Evolutionary conservation across 371 early-diverging fungal species (phyloP).

Genomic region (Cokeromyces recurvatus): DNA sequence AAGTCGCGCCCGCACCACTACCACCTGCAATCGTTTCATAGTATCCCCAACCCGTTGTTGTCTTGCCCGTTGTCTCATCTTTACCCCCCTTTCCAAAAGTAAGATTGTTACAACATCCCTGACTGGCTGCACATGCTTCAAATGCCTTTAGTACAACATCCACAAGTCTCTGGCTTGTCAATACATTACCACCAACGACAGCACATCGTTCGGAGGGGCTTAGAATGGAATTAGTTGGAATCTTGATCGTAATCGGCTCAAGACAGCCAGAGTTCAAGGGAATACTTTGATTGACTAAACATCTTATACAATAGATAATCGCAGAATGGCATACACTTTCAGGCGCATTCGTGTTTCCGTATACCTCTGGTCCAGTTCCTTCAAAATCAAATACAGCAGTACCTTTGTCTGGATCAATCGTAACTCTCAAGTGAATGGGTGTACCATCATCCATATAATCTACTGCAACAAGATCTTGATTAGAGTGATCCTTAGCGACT

Average conservation of each 20-base stretch:
- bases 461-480: constrained; percentile 52
- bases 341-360: constrained; percentile 69
- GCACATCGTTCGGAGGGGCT: constrained; percentile 81
- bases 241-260: constrained; percentile 72
- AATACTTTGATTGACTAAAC: constrained; percentile 83
- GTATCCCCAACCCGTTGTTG: constrained; percentile 84
- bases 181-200: constrained; percentile 96
- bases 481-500: constrained; percentile 40
- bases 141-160: constrained; percentile 92
- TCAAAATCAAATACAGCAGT: constrained; percentile 89
- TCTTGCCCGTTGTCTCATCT: constrained; percentile 41
- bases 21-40: constrained; percentile 92
- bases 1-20: constrained; percentile 85
- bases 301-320: constrained; percentile 91
- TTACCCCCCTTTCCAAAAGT: constrained; percentile 85
- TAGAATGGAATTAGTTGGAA: constrained; percentile 76
- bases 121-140: constrained; percentile 87
- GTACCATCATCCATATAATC: constrained; percentile 96
- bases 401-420: constrained; percentile 68
- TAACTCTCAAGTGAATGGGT: constrained; percentile 71
- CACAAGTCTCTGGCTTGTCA: constrained; percentile 90
- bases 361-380: constrained; percentile 86
- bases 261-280: constrained; percentile 96
- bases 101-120: constrained; percentile 95
- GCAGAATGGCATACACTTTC: constrained; percentile 75